phyloP scores from a whole-genome alignment of 2,329 filamentous ascomycete genomes.

The Penicillium polonicum region DNA sequence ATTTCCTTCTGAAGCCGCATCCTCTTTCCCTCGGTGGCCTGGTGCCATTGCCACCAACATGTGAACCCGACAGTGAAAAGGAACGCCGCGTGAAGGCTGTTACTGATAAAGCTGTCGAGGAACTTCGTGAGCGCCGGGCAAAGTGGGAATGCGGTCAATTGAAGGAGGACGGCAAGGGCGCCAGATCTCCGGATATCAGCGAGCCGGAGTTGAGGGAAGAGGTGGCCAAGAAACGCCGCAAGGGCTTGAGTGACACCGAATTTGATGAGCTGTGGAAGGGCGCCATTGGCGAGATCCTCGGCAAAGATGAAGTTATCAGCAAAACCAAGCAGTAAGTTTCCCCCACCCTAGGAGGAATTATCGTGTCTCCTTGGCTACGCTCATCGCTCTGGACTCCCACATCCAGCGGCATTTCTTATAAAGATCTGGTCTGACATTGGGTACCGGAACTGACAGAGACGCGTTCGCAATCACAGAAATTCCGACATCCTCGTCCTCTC shows the following conservation, averaged over 20 bases:
- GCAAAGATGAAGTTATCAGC: conserved; percentile 60
- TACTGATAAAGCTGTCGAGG: conserved; percentile 81
- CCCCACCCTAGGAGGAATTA: conserved; percentile 11
- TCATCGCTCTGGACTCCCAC: conserved; percentile 22
- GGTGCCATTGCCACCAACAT: conserved; percentile 82
- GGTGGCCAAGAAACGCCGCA: conserved; percentile 72
- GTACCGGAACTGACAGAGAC: conserved; percentile 76
- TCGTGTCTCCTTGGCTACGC: conserved; percentile 17
- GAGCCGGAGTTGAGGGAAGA: conserved; percentile 72
- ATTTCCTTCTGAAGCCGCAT: conserved; percentile 82
- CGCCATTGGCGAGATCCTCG: conserved; percentile 51
- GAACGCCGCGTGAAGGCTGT: conserved; percentile 82
- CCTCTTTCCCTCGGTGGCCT: conserved; percentile 78
- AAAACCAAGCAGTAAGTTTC: conserved; percentile 59
- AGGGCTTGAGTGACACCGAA: conserved; percentile 79
- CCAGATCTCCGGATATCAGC: conserved; percentile 64
- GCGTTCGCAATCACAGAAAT: conserved; percentile 70
- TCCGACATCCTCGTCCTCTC: conserved; percentile 67
- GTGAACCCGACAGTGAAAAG: conserved; percentile 92
- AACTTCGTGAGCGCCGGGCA: conserved; percentile 79
- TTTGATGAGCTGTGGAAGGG: conserved; percentile 76
- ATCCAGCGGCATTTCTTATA: conserved; percentile 22
- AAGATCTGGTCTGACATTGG: conserved; percentile 52
- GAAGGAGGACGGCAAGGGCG: conserved; percentile 59
- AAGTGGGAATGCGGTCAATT: conserved; percentile 86